phyloP scores from a whole-genome alignment of 1,284 basidiomycete species.

The Leccinum variabile region DNA sequence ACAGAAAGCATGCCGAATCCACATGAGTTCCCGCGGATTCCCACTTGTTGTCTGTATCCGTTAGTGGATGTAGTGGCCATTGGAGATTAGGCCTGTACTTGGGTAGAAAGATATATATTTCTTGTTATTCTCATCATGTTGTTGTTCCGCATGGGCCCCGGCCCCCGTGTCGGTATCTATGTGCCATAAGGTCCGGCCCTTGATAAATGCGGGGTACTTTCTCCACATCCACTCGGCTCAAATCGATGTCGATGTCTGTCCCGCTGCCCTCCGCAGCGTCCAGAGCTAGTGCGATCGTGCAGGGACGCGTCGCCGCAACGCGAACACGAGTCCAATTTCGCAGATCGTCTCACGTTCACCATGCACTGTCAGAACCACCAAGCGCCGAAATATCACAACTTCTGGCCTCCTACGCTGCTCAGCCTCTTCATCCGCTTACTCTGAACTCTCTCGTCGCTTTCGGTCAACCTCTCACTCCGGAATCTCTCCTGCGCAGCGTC shows the following conservation, averaged over 20 bases:
- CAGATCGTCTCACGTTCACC: constrained; percentile 27
- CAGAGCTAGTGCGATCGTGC: constrained; percentile 1
- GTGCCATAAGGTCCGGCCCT: neutral
- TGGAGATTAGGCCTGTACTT: constrained; percentile 23
- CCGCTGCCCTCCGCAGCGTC: constrained; percentile 12
- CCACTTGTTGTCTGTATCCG: constrained; percentile 1
- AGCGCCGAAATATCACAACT: constrained; percentile 31
- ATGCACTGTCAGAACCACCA: constrained; percentile 28
- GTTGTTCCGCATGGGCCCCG: neutral
- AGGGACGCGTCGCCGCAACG: constrained; percentile 1
- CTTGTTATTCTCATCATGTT: constrained; percentile 25
- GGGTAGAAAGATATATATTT: constrained; percentile 28
- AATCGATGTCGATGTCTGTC: neutral
- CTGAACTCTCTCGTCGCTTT: constrained; percentile 71
- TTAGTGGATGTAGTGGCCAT: constrained; percentile 8
- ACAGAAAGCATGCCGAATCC: constrained; percentile 25
- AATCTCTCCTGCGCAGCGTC: constrained; percentile 69
- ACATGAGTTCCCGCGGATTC: constrained; percentile 8
- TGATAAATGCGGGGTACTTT: neutral
- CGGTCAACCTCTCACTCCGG: constrained; percentile 66
- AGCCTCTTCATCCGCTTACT: constrained; percentile 52
- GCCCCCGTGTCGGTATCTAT: constrained; percentile 2
- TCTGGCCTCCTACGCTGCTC: constrained; percentile 34
- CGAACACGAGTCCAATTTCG: constrained; percentile 9
- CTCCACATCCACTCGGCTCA: neutral